Evolutionary conservation across 192 early-diverging fungal species (phyloP).

Genomic region (Jimgerdemannia lactiflua): DNA sequence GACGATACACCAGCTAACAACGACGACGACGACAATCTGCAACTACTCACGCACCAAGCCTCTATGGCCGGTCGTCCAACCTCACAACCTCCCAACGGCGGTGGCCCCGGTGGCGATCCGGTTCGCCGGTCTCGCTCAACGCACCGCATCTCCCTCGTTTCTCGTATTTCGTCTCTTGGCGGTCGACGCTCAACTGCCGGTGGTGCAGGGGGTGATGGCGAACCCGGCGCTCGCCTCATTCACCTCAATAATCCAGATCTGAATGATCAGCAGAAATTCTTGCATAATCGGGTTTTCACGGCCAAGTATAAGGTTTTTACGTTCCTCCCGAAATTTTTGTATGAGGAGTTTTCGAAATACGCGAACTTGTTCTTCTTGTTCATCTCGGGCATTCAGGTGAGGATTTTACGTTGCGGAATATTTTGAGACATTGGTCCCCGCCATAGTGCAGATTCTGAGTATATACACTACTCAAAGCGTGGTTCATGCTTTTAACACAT

Average conservation of each 20-base stretch:
- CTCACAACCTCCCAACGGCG: not conserved
- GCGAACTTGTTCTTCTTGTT: slow-evolving; percentile 99
- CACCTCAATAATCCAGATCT: slow-evolving; percentile 82
- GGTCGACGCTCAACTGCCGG: not conserved
- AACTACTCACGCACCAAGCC: not conserved
- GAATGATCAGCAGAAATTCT: slow-evolving; percentile 78
- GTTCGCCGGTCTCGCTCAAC: not conserved
- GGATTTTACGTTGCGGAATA: not conserved
- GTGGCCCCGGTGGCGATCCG: not conserved
- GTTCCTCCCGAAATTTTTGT: slow-evolving; percentile 93
- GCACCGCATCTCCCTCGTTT: not conserved
- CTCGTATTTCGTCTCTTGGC: not conserved
- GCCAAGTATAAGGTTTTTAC: slow-evolving; percentile 95
- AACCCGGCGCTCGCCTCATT: slow-evolving; percentile 64
- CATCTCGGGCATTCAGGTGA: slow-evolving; percentile 91
- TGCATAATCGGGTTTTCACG: slow-evolving; percentile 93
- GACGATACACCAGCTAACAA: not conserved
- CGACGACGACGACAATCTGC: slow-evolving; percentile 1
- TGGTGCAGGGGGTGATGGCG: not conserved
- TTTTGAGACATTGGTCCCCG: not conserved
- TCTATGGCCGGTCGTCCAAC: slow-evolving; percentile 1
- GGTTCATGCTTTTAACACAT: no score
- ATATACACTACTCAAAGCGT: not conserved
- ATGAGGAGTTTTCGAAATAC: slow-evolving; percentile 98
- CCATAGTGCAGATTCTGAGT: slow-evolving; percentile 4